Evolutionary conservation across 495 filamentous ascomycete genomes (phyloP).

Genomic region (Aspergillus kassunensis): DNA sequence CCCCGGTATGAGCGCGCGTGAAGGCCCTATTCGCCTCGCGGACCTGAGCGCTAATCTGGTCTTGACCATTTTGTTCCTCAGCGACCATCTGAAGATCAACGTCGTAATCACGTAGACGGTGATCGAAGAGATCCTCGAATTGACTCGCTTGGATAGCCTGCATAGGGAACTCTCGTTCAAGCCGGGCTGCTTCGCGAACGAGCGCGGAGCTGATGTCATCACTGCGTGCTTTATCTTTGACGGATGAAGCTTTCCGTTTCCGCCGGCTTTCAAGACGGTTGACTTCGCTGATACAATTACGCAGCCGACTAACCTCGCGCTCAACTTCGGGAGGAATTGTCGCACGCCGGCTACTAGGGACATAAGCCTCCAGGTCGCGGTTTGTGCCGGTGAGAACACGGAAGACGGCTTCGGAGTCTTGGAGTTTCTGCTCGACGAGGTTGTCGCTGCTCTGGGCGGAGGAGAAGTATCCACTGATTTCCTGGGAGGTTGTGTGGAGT

Average conservation of each 20-base stretch:
- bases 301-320: constrained; percentile 66
- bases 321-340: constrained; percentile 78
- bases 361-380: constrained; percentile 76
- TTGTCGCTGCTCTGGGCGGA: constrained; percentile 80
- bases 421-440: constrained; percentile 73
- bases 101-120: constrained; percentile 75
- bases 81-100: constrained; percentile 64
- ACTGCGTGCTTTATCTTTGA: constrained; percentile 71
- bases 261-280: constrained; percentile 73
- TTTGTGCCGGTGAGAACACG: constrained; percentile 72
- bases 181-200: constrained; percentile 70
- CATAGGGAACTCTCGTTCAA: constrained; percentile 83
- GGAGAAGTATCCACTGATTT: constrained; percentile 84
- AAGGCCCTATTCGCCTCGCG: constrained; percentile 76
- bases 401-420: constrained; percentile 68
- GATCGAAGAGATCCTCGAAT: constrained; percentile 88
- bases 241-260: constrained; percentile 66
- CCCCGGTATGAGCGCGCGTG: constrained; percentile 61
- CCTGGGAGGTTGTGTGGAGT: constrained; percentile 67
- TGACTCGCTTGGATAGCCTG: constrained; percentile 78
- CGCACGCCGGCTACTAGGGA: constrained; percentile 76
- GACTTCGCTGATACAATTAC: constrained; percentile 77
- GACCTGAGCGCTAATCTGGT: constrained; percentile 62
- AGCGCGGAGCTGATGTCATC: constrained; percentile 89
- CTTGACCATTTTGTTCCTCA: constrained; percentile 72